Conservation (phyloP, 2,329 filamentous ascomycete species). For the Fusarium floridanum region DNA sequence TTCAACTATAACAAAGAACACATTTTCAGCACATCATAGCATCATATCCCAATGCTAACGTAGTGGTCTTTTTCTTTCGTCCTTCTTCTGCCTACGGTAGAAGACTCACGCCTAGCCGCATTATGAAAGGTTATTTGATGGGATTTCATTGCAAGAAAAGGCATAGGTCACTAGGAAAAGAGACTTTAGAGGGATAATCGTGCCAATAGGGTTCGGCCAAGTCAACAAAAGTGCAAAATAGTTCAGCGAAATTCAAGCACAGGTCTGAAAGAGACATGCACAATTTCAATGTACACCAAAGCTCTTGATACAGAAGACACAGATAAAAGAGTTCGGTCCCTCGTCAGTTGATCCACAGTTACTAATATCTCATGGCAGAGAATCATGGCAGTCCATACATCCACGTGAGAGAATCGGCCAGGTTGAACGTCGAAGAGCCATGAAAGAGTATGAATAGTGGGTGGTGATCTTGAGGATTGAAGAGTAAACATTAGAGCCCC, state of each 20-base stretch:
- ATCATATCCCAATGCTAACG: too few species aligned
- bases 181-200: neutral
- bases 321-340: neutral
- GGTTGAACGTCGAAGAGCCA: neutral
- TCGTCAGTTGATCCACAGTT: neutral
- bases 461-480: constrained; percentile 17
- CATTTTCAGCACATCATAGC: too few species aligned
- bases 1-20: too few species aligned
- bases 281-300: neutral
- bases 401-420: neutral
- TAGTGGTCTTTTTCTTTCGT: too few species aligned
- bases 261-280: neutral
- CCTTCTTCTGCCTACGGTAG: too few species aligned
- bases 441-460: neutral
- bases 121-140: too few species aligned
- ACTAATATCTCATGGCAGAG: neutral
- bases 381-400: neutral
- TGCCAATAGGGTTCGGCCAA: too few species aligned
- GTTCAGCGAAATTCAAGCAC: neutral
- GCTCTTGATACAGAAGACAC: neutral
- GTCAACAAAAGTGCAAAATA: neutral
- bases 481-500: constrained; percentile 25
- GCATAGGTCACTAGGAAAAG: neutral
- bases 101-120: too few species aligned
- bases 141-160: neutral